phyloP scores from a whole-genome alignment of 306 rosid species.

The Argentina anserina region DNA sequence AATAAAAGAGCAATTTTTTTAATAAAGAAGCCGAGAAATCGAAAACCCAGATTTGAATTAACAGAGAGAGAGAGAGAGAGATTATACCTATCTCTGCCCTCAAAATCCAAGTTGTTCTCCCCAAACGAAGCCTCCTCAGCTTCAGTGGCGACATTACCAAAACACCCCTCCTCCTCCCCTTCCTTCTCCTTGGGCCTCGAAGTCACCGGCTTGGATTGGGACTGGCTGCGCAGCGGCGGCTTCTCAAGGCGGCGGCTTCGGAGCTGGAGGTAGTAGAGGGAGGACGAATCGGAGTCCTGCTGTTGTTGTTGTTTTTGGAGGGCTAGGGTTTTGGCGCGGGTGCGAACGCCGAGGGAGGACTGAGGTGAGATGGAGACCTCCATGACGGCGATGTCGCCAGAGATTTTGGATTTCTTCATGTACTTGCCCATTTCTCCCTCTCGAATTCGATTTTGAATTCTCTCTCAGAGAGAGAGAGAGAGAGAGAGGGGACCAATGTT shows the following conservation, averaged over 20 bases:
- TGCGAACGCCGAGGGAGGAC: conserved; percentile 65
- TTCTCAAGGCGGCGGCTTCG: conserved; percentile 83
- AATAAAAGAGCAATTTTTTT: not conserved
- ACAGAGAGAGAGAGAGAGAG: not conserved
- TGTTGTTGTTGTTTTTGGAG: conserved; percentile 48
- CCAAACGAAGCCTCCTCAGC: conserved; percentile 54
- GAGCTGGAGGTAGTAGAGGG: conserved; percentile 66
- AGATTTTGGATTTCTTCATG: conserved; percentile 66
- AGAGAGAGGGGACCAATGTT: conserved; percentile 2
- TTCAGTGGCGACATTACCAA: conserved; percentile 7
- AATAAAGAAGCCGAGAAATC: not conserved
- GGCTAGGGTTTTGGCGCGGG: conserved; percentile 72
- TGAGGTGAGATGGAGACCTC: conserved; percentile 44
- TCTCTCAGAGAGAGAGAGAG: not conserved
- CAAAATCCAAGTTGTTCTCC: conserved; percentile 51
- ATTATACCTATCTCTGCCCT: conserved; percentile 54
- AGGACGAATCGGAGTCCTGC: conserved; percentile 29
- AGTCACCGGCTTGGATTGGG: not conserved
- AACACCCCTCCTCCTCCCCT: conserved; percentile 13
- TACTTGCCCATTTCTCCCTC: conserved; percentile 57
- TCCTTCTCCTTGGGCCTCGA: conserved; percentile 13
- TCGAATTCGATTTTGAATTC: not conserved
- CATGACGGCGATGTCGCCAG: conserved; percentile 54
- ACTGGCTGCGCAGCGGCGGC: conserved; percentile 16
- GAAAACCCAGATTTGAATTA: not conserved